A percentile compares a stretch with the other conserved stretches of the same genome.
phyloP scores from a whole-genome alignment of 106 monocot genomes.

The Amphibolis antarctica region DNA sequence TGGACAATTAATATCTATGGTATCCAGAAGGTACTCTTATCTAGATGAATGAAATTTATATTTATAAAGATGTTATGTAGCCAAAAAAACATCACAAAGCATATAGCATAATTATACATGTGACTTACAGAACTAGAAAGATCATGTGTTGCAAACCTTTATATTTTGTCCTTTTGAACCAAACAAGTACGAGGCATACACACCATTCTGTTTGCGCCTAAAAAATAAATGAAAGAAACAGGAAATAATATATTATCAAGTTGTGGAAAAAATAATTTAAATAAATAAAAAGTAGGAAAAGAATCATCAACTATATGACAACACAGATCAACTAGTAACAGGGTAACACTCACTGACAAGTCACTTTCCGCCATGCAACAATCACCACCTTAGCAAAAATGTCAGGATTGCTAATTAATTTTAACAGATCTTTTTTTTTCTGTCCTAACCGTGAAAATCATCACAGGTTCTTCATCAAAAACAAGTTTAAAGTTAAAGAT shows the following conservation, averaged over 20 bases:
- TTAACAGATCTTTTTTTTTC: no score
- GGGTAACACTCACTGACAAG: no score
- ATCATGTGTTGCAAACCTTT: conserved; percentile 33
- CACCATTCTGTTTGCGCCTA: conserved; percentile 80
- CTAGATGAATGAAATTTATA: background rate
- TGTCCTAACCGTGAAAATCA: no score
- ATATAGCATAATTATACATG: background rate
- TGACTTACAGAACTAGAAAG: background rate
- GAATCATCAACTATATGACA: background rate
- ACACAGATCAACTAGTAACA: background rate
- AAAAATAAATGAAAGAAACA: background rate
- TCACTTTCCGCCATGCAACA: background rate
- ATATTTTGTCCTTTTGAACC: conserved; percentile 54
- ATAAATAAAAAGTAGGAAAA: background rate
- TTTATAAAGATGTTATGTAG: conserved; percentile 1
- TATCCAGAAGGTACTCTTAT: background rate
- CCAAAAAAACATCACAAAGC: background rate
- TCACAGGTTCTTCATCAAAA: no score
- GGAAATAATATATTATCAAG: background rate
- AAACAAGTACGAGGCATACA: conserved; percentile 71
- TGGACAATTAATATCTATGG: no score
- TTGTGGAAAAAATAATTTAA: background rate
- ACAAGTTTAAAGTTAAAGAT: no score
- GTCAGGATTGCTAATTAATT: no score
- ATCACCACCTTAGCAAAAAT: no score